Base-by-base conservation (phyloP, 1,139 yeast genomes). In the Fermentozyma sake region DNA sequence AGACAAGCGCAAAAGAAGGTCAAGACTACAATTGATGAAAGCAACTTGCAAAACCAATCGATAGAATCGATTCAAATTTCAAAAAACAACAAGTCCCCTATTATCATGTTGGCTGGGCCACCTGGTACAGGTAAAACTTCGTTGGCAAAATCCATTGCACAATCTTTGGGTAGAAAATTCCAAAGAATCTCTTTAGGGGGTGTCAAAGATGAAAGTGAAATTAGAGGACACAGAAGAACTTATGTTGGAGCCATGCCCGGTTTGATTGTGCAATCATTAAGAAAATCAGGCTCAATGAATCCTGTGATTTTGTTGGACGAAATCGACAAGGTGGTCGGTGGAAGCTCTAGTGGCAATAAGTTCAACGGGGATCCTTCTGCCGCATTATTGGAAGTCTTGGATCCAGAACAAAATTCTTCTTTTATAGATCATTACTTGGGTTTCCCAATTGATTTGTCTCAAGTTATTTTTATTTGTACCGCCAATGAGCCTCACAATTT, bases 111-210 rank as follows among this genome's bases (percentile, higher is more conserved):
- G 34, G 87, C 87, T 3, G 96, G 96, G 0, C 96, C 96, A 7
- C 96, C 96, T 0, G 96, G 96, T 25, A 95, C 87, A 6, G 96
- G 96, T 21, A 87, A 87, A 51, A 87, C 96, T 0, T 84, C 95
- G 3, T 65, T 87, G 35, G 96, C 95, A 3, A 79, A 79, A 48
- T 82, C 95, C 0, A 77, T 87, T 29, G 96, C 96, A 2, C 65
- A 70, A n/a, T 75, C 94, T 2, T 59, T 87, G 37, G 83, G 83
- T 4, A 68, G 96, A 31, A 75, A 78, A 41, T 84, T 86, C 50
- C 94, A 86, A 55, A 66, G 96, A 33, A 71, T 87, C 21, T 82
- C 95, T 2, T 72, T 87, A 6, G 96, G 96, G 22, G 96, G 96
- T 28, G 68, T 87, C 24, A 76, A 82, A 37, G 96, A 87, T 47